phyloP scores from a whole-genome alignment of 202 grass and related monocot genomes.

The Brachypodium distachyon region DNA sequence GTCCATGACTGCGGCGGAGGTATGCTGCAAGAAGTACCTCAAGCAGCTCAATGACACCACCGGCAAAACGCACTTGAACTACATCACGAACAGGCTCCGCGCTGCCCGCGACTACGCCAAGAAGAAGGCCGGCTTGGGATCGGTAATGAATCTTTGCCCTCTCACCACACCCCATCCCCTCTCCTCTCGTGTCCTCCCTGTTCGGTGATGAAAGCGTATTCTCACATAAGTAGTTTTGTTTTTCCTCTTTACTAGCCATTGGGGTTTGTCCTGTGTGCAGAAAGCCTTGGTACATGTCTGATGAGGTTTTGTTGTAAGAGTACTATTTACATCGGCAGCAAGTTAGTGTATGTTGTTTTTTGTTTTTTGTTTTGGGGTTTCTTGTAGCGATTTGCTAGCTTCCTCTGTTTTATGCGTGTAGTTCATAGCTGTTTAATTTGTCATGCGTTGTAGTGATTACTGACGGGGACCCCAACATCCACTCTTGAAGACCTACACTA shows the following conservation, averaged over 20 bases:
- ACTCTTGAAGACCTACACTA: too few species aligned
- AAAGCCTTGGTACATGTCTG: too few species aligned
- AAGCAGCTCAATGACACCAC: constrained; percentile 50
- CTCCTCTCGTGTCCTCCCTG: background rate
- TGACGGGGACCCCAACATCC: too few species aligned
- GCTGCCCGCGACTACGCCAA: constrained; percentile 33
- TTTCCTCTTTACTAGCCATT: too few species aligned
- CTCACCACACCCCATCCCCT: too few species aligned
- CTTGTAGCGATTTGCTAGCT: background rate
- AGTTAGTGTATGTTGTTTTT: too few species aligned
- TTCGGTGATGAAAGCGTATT: background rate
- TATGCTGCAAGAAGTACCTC: constrained; percentile 40
- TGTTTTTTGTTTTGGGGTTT: background rate
- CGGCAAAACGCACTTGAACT: constrained; percentile 61
- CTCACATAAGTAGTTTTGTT: too few species aligned
- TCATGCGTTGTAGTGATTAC: too few species aligned
- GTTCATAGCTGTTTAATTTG: background rate
- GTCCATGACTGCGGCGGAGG: background rate
- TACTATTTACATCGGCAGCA: too few species aligned
- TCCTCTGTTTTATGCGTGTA: background rate
- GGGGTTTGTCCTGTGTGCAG: too few species aligned
- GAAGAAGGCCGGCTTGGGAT: constrained; percentile 26
- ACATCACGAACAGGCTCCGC: constrained; percentile 52
- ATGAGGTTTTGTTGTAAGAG: too few species aligned
- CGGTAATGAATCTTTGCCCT: constrained; percentile 20